phyloP scores from a whole-genome alignment of 768 basidiomycete genomes.

The Russula earlei region DNA sequence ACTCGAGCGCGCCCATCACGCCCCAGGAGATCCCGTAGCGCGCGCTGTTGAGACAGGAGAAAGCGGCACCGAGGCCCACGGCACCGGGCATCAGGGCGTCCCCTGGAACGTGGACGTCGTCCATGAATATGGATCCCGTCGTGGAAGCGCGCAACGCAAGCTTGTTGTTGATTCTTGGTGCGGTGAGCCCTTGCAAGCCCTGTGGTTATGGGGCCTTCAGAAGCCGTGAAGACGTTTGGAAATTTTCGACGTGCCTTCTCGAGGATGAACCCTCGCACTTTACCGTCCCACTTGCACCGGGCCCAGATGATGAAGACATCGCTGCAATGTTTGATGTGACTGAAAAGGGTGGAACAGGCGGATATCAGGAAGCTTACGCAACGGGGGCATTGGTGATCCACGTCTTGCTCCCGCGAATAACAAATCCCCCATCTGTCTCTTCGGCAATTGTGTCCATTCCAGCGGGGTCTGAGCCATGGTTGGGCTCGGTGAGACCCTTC shows the following conservation, averaged over 20 bases:
- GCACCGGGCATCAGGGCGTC: conserved; percentile 71
- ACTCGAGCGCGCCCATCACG: conserved; percentile 91
- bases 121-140: conserved; percentile 88
- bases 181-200: conserved; percentile 74
- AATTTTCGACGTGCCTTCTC: conserved; percentile 56
- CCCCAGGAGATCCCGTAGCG: conserved; percentile 89
- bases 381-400: conserved; percentile 96
- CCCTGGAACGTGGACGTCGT: conserved; percentile 68
- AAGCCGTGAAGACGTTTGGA: not conserved
- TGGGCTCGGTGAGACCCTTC: conserved; percentile 91
- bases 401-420: conserved; percentile 87
- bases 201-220: conserved; percentile 23
- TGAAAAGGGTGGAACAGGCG: conserved; percentile 5
- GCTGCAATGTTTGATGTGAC: conserved; percentile 37
- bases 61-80: conserved; percentile 72
- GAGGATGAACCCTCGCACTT: conserved; percentile 81
- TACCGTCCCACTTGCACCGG: conserved; percentile 86
- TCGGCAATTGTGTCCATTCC: conserved; percentile 93
- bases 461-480: conserved; percentile 95
- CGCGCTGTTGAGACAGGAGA: conserved; percentile 89
- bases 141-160: conserved; percentile 78
- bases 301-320: conserved; percentile 95
- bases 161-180: conserved; percentile 89
- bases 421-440: conserved; percentile 76
- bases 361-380: conserved; percentile 39